These are phyloP conservation scores for Calonectria crousiana DNA, from an alignment of 2,329 filamentous ascomycete genomes.

Conservation along the genomic window DNA sequence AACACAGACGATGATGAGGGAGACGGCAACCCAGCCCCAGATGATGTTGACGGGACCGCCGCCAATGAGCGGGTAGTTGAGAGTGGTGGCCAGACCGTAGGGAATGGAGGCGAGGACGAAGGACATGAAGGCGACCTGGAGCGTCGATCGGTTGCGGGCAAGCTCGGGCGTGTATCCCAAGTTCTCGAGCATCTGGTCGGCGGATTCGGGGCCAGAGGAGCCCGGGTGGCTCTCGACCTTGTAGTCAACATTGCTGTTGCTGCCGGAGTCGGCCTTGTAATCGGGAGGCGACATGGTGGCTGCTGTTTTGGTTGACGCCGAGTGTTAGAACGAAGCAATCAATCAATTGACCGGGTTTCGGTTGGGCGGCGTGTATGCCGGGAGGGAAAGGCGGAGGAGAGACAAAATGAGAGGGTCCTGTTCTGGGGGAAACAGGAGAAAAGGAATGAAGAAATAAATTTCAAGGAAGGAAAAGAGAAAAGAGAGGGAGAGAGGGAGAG, in stretches of 20 bases:
- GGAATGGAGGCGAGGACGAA: slow-evolving; percentile 82
- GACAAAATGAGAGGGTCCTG: slow-evolving; percentile 8
- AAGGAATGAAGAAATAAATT: neutral
- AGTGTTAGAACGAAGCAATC: neutral
- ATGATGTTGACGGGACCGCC: slow-evolving; percentile 78
- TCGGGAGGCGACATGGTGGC: slow-evolving; percentile 30
- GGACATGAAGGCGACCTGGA: slow-evolving; percentile 80
- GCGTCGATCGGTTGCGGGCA: slow-evolving; percentile 72
- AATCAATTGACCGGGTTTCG: neutral
- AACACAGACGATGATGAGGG: slow-evolving; percentile 78
- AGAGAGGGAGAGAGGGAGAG: neutral
- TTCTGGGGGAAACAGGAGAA: slow-evolving; percentile 25
- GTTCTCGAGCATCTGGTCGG: slow-evolving; percentile 72
- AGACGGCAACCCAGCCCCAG: slow-evolving; percentile 79
- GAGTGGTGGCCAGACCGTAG: slow-evolving; percentile 78
- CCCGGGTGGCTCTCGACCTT: slow-evolving; percentile 44
- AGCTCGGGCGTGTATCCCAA: slow-evolving; percentile 77
- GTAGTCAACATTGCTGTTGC: slow-evolving; percentile 37
- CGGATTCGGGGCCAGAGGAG: slow-evolving; percentile 52
- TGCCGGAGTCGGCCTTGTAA: slow-evolving; percentile 40
- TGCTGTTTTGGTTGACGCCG: neutral
- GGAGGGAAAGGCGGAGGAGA: neutral
- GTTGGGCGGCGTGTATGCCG: neutral
- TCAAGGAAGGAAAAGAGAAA: neutral
- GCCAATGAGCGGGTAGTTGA: slow-evolving; percentile 74